Conservation (phyloP, 345 rosid genomes). For the Gossypium longicalyx region DNA sequence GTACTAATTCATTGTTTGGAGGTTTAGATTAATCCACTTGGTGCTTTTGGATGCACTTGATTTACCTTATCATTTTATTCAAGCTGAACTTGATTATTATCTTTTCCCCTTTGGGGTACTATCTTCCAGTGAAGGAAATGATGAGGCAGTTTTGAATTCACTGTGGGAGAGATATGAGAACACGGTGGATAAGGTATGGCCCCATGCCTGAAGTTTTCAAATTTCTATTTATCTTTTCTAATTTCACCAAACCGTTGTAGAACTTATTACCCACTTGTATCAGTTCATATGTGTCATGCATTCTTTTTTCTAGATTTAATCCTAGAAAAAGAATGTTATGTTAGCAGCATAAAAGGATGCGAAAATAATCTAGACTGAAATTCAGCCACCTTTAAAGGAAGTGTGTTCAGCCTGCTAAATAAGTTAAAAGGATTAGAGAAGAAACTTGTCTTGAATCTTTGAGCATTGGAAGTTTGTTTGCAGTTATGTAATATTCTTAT, state of each 20-base stretch:
- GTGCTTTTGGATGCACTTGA: not conserved
- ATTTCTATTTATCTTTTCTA: not conserved
- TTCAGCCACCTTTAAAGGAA: not conserved
- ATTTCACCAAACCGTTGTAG: no score
- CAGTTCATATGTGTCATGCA: not conserved
- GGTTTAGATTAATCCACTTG: not conserved
- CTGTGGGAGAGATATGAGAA: conserved; percentile 54
- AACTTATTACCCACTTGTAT: conserved; percentile 9
- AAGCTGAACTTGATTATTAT: not conserved
- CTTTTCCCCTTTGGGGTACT: not conserved
- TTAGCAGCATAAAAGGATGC: not conserved
- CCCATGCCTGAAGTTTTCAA: conserved; percentile 23
- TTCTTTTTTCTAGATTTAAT: not conserved
- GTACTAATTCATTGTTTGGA: not conserved
- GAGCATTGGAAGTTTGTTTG: not conserved
- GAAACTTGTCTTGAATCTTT: not conserved
- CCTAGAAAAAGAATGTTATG: conserved; percentile 23
- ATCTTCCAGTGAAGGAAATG: not conserved
- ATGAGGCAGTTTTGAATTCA: conserved; percentile 31
- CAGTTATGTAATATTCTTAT: not conserved
- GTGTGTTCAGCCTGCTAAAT: not conserved
- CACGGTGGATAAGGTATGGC: conserved; percentile 49
- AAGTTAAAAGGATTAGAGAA: conserved; percentile 1
- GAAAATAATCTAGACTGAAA: not conserved
- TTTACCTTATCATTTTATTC: not conserved